Percentiles rank a stretch among this genome's conserved stretches.
These are phyloP conservation scores for Begonia masoniana DNA, from an alignment of 306 rosid genomes.

Conservation along the genomic window DNA sequence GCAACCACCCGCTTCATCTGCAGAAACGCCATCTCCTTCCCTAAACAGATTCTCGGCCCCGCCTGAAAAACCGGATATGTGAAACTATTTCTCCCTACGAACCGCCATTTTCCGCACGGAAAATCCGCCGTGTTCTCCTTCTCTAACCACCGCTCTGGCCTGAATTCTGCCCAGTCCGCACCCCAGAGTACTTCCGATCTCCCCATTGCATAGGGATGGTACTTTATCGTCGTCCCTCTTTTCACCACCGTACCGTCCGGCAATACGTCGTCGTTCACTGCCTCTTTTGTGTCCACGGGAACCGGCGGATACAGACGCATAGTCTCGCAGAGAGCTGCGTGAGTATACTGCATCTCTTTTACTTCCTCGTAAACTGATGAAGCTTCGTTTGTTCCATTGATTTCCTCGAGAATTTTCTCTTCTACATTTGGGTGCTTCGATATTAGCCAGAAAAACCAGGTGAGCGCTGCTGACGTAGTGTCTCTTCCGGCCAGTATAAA, in stretches of 20 bases:
- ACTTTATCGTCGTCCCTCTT: constrained; percentile 77
- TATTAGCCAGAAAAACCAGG: constrained; percentile 83
- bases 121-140: constrained; percentile 10
- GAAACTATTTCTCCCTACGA: constrained; percentile 6
- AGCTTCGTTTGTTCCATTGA: constrained; percentile 1
- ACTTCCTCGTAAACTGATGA: constrained; percentile 19
- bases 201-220: constrained; percentile 91
- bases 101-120: background rate
- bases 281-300: constrained; percentile 91
- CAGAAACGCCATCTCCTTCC: constrained; percentile 80
- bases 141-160: constrained; percentile 66
- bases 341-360: constrained; percentile 32
- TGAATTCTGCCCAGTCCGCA: constrained; percentile 51
- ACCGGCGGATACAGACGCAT: constrained; percentile 89
- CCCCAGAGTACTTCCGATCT: constrained; percentile 85
- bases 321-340: constrained; percentile 70
- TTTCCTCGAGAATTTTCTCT: constrained; percentile 36
- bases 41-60: constrained; percentile 84
- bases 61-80: constrained; percentile 75
- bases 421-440: constrained; percentile 28
- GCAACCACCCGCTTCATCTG: constrained; percentile 75
- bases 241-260: constrained; percentile 55
- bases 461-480: constrained; percentile 84
- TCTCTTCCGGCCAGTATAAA: constrained; percentile 91
- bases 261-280: constrained; percentile 35